phyloP scores from a whole-genome alignment of 176 grass and related monocot genomes.

The Chrysopogon serrulatus region DNA sequence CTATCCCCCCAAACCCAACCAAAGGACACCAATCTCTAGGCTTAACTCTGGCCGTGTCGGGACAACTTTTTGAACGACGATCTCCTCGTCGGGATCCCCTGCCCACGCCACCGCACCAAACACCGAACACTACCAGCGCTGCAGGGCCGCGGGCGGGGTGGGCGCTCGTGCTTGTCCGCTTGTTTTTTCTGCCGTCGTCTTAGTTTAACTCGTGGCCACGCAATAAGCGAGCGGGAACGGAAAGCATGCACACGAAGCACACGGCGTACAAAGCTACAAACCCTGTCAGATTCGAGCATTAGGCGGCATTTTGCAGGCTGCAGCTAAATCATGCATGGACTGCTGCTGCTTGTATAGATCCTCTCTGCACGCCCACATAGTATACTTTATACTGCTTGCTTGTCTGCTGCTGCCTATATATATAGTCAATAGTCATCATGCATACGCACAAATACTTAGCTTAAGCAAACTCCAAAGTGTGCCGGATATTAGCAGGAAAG shows the following conservation, averaged over 20 bases:
- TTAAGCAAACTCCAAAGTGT: not conserved
- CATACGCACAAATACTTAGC: not conserved
- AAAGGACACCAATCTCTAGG: slow-evolving; percentile 80
- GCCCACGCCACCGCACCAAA: slow-evolving; percentile 10
- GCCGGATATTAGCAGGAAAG: not conserved
- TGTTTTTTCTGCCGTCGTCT: slow-evolving; percentile 49
- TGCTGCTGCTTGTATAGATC: not conserved
- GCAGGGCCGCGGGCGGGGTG: too few species aligned
- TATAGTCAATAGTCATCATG: too few species aligned
- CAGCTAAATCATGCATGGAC: not conserved
- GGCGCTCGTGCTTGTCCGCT: slow-evolving; percentile 31
- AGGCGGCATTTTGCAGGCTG: not conserved
- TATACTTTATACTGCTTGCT: not conserved
- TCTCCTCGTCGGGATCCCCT: slow-evolving; percentile 57
- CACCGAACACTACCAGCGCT: not conserved
- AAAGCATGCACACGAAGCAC: slow-evolving; percentile 39
- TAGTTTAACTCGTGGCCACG: slow-evolving; percentile 20
- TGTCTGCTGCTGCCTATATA: not conserved
- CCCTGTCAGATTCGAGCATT: slow-evolving; percentile 1
- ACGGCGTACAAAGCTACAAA: slow-evolving; percentile 30
- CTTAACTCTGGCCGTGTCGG: slow-evolving; percentile 74
- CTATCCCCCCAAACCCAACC: slow-evolving; percentile 23
- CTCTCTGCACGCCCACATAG: slow-evolving; percentile 2
- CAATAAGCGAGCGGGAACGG: not conserved
- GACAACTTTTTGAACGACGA: slow-evolving; percentile 73